phyloP scores from a whole-genome alignment of 805 yeast species.

The Ogataea henricii region DNA sequence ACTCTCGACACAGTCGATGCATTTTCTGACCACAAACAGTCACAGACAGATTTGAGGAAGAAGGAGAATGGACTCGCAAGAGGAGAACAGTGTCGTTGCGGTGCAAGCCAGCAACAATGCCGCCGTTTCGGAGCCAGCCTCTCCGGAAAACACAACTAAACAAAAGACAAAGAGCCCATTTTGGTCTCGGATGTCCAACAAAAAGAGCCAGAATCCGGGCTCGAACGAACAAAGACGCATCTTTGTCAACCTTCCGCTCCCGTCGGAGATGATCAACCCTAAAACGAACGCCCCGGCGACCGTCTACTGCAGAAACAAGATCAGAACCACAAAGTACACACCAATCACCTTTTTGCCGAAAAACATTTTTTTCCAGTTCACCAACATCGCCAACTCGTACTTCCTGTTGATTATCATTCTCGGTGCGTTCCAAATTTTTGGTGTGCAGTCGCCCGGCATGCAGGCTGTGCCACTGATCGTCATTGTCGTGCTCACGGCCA shows the following conservation, averaged over 20 bases:
- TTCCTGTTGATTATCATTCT: slow-evolving; percentile 56
- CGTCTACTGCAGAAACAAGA: slow-evolving; percentile 54
- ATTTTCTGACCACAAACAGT: neutral
- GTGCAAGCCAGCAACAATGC: neutral
- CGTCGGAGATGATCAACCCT: slow-evolving; percentile 55
- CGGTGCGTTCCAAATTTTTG: slow-evolving; percentile 69
- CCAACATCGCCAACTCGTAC: slow-evolving; percentile 61
- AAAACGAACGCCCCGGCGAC: slow-evolving; percentile 51
- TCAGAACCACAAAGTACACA: slow-evolving; percentile 64
- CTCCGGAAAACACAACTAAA: neutral
- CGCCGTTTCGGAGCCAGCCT: neutral
- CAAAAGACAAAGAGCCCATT: slow-evolving; percentile 8
- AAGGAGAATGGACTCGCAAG: slow-evolving; percentile 1
- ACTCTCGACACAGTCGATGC: neutral
- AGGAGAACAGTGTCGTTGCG: neutral
- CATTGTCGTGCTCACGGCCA: slow-evolving; percentile 71
- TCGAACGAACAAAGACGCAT: slow-evolving; percentile 42
- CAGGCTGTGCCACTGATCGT: slow-evolving; percentile 83
- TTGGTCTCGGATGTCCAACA: slow-evolving; percentile 7
- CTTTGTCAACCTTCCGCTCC: slow-evolving; percentile 59
- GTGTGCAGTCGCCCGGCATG: slow-evolving; percentile 70
- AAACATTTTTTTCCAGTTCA: slow-evolving; percentile 54
- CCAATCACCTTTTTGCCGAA: slow-evolving; percentile 59
- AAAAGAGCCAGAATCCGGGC: slow-evolving; percentile 2
- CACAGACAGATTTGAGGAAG: neutral